Conservation (phyloP, 768 basidiomycete species). For the Hemileccinum impolitum region DNA sequence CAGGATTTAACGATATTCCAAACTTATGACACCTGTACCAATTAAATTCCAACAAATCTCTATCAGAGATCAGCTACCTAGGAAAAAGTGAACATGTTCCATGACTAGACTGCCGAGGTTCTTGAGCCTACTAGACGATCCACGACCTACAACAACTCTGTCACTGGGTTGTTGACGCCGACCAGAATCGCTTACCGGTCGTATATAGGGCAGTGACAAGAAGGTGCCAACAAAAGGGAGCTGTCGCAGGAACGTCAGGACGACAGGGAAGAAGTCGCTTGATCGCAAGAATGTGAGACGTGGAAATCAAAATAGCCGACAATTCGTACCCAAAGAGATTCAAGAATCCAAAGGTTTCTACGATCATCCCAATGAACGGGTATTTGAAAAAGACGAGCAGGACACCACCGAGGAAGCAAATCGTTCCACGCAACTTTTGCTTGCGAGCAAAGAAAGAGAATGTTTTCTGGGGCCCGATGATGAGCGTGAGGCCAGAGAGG, state of each 20-base stretch:
- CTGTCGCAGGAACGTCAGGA: slow-evolving; percentile 94
- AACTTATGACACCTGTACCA: slow-evolving; percentile 4
- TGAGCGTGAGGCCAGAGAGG: slow-evolving; percentile 88
- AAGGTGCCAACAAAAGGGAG: slow-evolving; percentile 87
- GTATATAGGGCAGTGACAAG: slow-evolving; percentile 83
- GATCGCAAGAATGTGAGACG: background rate
- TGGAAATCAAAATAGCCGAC: background rate
- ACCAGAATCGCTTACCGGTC: slow-evolving; percentile 51
- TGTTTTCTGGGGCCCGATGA: slow-evolving; percentile 96
- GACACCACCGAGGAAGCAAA: slow-evolving; percentile 87
- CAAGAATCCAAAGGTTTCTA: slow-evolving; percentile 96
- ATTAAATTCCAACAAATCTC: slow-evolving; percentile 16
- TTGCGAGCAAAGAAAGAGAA: slow-evolving; percentile 97
- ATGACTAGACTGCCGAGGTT: slow-evolving; percentile 62
- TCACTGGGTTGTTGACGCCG: slow-evolving; percentile 4
- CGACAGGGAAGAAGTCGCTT: slow-evolving; percentile 99
- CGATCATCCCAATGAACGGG: slow-evolving; percentile 89
- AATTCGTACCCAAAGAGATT: slow-evolving; percentile 86
- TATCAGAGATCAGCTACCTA: slow-evolving; percentile 9
- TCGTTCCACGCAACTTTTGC: slow-evolving; percentile 89
- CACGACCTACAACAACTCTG: slow-evolving; percentile 47
- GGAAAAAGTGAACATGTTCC: background rate
- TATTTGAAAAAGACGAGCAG: slow-evolving; percentile 92
- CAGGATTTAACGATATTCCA: background rate
- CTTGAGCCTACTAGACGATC: slow-evolving; percentile 81